Conservation (phyloP, 805 yeast genomes). For the Isabelozyma rhagii region DNA sequence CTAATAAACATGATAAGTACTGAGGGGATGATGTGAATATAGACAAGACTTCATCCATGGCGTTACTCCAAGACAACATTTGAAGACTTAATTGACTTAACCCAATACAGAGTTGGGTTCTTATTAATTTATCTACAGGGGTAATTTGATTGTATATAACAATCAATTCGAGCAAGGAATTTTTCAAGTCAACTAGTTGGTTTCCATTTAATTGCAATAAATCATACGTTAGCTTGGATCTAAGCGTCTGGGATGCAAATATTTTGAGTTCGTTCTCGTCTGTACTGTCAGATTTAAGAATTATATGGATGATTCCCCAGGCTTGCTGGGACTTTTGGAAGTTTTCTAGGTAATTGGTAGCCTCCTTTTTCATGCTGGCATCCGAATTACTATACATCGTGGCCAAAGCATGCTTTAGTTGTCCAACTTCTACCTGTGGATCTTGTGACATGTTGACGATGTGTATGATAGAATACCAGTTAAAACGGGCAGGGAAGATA, state of each 20-base stretch:
- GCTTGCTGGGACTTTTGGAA: conserved; percentile 84
- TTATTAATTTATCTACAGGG: conserved; percentile 52
- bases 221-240: conserved; percentile 84
- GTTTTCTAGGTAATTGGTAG: conserved; percentile 59
- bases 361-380: conserved; percentile 47
- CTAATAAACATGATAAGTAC: conserved; percentile 53
- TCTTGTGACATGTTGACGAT: conserved; percentile 2
- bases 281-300: conserved; percentile 37
- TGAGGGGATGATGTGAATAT: conserved; percentile 38
- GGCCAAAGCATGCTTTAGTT: conserved; percentile 44
- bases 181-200: conserved; percentile 43
- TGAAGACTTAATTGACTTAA: conserved; percentile 82
- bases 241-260: conserved; percentile 88
- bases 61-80: conserved; percentile 65
- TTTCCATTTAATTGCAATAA: conserved; percentile 34
- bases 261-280: conserved; percentile 57
- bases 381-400: conserved; percentile 44
- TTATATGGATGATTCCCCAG: conserved; percentile 67
- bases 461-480: neutral
- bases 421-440: conserved; percentile 12
- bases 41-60: conserved; percentile 64
- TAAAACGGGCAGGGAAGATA: neutral
- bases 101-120: conserved; percentile 80
- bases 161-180: conserved; percentile 60
- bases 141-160: conserved; percentile 33